These are phyloP conservation scores for Ilex aquifolium DNA, from an alignment of 257 asterid genomes.

Conservation along the genomic window DNA sequence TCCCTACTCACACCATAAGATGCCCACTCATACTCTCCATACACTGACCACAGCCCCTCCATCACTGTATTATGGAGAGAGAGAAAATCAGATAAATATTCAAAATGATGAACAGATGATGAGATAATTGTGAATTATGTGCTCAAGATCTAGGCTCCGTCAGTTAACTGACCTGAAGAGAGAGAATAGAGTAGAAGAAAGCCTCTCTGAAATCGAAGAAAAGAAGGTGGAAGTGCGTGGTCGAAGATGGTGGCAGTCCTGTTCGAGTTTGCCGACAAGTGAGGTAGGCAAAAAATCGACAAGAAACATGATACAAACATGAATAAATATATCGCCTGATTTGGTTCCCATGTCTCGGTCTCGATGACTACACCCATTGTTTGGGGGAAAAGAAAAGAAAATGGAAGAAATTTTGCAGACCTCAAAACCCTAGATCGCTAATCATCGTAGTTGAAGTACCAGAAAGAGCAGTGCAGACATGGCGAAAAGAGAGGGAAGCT, in stretches of 20 bases:
- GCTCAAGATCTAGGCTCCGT: background rate
- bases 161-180: conserved; percentile 53
- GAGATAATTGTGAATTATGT: background rate
- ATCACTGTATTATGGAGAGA: conserved; percentile 29
- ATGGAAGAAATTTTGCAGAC: background rate
- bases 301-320: conserved; percentile 46
- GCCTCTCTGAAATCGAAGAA: conserved; percentile 51
- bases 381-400: background rate
- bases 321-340: conserved; percentile 41
- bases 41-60: conserved; percentile 71
- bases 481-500: too few relatives aligned
- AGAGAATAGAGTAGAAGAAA: conserved; percentile 62
- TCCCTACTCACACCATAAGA: conserved; percentile 61
- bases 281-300: conserved; percentile 55
- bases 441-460: too few relatives aligned
- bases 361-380: conserved; percentile 77
- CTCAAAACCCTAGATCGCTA: background rate
- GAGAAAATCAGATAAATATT: conserved; percentile 5
- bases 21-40: conserved; percentile 73
- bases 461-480: background rate
- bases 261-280: background rate
- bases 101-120: conserved; percentile 8
- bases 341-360: conserved; percentile 80
- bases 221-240: conserved; percentile 50
- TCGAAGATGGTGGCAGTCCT: conserved; percentile 43